Percentiles rank a stretch among this genome's conserved stretches.
phyloP scores from a whole-genome alignment of 164 flowering plant species.

The Sextonia rubra region DNA sequence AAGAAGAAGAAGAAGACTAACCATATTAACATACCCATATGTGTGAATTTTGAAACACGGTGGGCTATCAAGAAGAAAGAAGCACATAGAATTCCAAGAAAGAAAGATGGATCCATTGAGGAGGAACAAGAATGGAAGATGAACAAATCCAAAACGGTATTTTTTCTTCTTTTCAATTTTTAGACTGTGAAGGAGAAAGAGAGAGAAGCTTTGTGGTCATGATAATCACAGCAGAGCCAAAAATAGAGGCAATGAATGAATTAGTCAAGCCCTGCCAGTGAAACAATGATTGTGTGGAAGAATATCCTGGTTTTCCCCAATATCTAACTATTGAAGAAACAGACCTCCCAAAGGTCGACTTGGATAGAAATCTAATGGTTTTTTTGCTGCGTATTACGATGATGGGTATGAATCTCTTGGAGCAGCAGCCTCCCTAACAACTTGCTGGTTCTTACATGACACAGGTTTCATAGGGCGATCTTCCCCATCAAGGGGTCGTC shows the following conservation, averaged over 20 bases:
- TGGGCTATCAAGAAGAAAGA: too few species aligned
- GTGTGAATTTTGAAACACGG: neutral
- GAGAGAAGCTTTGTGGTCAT: too few species aligned
- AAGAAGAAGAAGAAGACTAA: neutral
- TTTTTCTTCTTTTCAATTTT: too few species aligned
- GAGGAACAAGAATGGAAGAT: neutral
- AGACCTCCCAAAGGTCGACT: neutral
- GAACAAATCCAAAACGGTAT: neutral
- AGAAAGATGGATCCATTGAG: neutral
- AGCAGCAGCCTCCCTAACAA: constrained; percentile 13
- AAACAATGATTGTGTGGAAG: constrained; percentile 15
- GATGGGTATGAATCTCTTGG: constrained; percentile 14
- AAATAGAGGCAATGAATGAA: constrained; percentile 11
- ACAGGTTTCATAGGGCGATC: constrained; percentile 10
- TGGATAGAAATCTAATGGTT: constrained; percentile 6
- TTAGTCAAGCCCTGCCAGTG: neutral
- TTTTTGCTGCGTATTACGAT: constrained; percentile 7
- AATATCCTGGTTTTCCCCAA: constrained; percentile 16
- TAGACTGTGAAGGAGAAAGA: neutral
- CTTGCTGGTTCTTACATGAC: constrained; percentile 1
- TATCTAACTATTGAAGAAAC: neutral
- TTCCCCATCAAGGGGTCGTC: constrained; percentile 11
- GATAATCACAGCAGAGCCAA: neutral
- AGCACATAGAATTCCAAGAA: too few species aligned
- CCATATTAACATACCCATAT: neutral